Evolutionary conservation across 1,139 yeast species (phyloP).

Genomic region (Pichia sp.): DNA sequence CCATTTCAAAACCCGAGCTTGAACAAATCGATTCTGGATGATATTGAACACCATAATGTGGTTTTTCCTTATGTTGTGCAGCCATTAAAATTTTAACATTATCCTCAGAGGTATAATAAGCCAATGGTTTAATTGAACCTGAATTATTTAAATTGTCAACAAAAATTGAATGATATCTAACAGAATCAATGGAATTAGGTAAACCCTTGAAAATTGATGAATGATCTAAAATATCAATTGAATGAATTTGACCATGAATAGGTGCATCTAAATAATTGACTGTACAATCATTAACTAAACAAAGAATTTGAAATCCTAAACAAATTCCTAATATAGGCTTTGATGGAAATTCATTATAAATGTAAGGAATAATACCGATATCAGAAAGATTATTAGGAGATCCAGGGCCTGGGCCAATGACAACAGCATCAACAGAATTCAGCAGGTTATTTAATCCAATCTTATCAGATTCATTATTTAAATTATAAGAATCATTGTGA

Average conservation of each 20-base stretch:
- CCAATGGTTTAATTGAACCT: slow-evolving; percentile 44
- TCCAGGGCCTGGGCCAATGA: slow-evolving; percentile 98
- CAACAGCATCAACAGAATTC: slow-evolving; percentile 61
- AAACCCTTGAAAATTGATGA: slow-evolving; percentile 37
- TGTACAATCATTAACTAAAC: slow-evolving; percentile 52
- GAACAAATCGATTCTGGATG: slow-evolving; percentile 97
- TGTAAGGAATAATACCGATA: slow-evolving; percentile 65
- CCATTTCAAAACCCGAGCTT: slow-evolving; percentile 49
- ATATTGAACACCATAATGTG: slow-evolving; percentile 91
- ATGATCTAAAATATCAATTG: slow-evolving; percentile 33
- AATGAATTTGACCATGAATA: slow-evolving; percentile 81
- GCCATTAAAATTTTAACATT: slow-evolving; percentile 62
- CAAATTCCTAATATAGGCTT: slow-evolving; percentile 88
- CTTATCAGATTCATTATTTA: slow-evolving; percentile 32
- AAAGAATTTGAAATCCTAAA: slow-evolving; percentile 83
- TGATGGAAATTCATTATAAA: slow-evolving; percentile 34
- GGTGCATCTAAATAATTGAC: slow-evolving; percentile 51
- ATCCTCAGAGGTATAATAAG: slow-evolving; percentile 37
- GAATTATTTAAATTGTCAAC: slow-evolving; percentile 33
- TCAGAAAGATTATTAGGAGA: slow-evolving; percentile 60
- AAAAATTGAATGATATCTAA: slow-evolving; percentile 83
- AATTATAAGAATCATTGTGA: slow-evolving; percentile 62
- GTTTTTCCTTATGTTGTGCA: slow-evolving; percentile 50
- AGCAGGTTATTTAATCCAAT: slow-evolving; percentile 32
- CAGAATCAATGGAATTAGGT: slow-evolving; percentile 50